These are phyloP conservation scores for Aspergillus sclerotioniger DNA, from an alignment of 495 filamentous ascomycete genomes.

Conservation along the genomic window DNA sequence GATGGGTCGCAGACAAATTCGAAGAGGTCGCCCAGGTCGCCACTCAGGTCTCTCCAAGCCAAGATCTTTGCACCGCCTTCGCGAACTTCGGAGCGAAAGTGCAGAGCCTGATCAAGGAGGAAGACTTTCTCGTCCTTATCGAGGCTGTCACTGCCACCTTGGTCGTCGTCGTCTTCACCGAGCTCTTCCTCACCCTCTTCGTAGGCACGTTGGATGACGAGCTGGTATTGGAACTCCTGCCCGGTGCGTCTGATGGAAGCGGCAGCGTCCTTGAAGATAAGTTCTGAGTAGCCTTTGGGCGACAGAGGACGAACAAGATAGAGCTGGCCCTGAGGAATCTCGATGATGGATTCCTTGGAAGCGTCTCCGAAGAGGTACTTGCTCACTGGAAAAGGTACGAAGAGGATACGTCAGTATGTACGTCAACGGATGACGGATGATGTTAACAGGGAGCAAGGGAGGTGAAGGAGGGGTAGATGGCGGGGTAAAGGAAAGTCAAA, in stretches of 20 bases:
- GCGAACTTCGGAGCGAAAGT: conserved; percentile 79
- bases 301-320: conserved; percentile 95
- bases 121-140: conserved; percentile 98
- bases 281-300: conserved; percentile 94
- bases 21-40: conserved; percentile 88
- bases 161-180: conserved; percentile 79
- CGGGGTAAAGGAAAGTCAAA: conserved; percentile 22
- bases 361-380: conserved; percentile 91
- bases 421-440: conserved; percentile 1
- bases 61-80: conserved; percentile 77
- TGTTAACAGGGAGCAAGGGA: not conserved
- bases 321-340: conserved; percentile 91
- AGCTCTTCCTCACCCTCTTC: conserved; percentile 96
- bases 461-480: conserved; percentile 35
- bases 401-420: not conserved
- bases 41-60: conserved; percentile 92
- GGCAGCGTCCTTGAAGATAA: conserved; percentile 96
- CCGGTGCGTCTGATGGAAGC: conserved; percentile 88
- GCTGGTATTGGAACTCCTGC: conserved; percentile 94
- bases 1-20: conserved; percentile 90
- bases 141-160: conserved; percentile 62
- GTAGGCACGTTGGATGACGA: conserved; percentile 92
- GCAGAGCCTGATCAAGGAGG: conserved; percentile 84
- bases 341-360: conserved; percentile 90
- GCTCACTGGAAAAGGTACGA: conserved; percentile 56